Base-by-base conservation (phyloP, 176 grass and related monocot species). In the Oryza coarctata region DNA sequence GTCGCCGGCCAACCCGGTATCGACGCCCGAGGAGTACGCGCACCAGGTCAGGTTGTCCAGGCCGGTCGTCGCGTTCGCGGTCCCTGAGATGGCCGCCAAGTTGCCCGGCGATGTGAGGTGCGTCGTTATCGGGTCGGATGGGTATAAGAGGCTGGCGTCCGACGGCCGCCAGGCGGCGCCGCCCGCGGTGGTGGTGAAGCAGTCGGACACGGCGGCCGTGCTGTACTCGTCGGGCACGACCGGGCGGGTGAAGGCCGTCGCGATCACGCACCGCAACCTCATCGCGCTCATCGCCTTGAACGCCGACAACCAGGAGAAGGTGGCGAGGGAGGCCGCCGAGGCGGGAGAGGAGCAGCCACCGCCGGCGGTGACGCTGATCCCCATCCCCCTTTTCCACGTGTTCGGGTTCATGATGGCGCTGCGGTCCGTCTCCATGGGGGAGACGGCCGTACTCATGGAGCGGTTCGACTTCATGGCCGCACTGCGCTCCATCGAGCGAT, bases 221-320 rank as follows among this genome's bases (percentile, higher is more conserved):
- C 77, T 94, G 1, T 97, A 97, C 90, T 94, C 90, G 6, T 97
- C 94, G 1, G 94, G 94, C 35, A 97, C 94, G 5, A 97, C 94
- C 20, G 94, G 94, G 1, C 83, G 80, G 23, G 86, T 94, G n/a
- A 97, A 97, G 82, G 92, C 87, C 28, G 94, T 87, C 25, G 83
- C 58, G 14, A 9, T 97, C 75, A 81, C 86, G 63, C 92, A 97
- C 88, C 86, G 94, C 15, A 97, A 86, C 82, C 74, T 97, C 73
- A 91, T 97, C 77, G 71, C 90, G 8, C 34, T 84, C n/a, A 80
- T 92, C 49, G 73, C 13, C 13, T 23, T 41, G 50, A 63, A 78
- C 15, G 50, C 26, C 18, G 67, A 69, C 0, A 69, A 30, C 38
- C 68, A 38, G 20, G 22, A 38, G 4, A 70, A 1, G 50, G 40